Base-by-base conservation (phyloP, 2,329 filamentous ascomycete species). In the Tolypocladium endophyticum region DNA sequence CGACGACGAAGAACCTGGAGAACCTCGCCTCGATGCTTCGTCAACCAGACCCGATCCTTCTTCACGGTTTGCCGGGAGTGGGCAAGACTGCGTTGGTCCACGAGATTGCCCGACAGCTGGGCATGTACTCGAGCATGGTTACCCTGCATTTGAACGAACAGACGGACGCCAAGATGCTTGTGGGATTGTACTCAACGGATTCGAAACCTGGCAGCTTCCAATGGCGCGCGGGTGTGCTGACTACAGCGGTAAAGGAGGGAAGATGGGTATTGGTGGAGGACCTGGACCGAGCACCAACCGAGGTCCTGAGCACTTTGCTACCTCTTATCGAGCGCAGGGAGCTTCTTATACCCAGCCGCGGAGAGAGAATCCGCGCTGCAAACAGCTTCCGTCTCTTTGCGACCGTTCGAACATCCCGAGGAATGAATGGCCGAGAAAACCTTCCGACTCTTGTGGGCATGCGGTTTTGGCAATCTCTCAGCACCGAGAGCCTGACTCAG, bases 221-320 rank as follows among this genome's bases (percentile, higher is more conserved):
- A 57, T 99, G 94, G 94, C 86, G 90, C 61, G 85, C 94, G 3
- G 94, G 94, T 74, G 90, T 97, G 25, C 78, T 99, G 66, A 97
- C 94, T 0, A 96, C 91, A 36, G 95, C 95, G 41, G 92, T 97
- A 3, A 87, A 84, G 69, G 93, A 99, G 77, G 95, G 94, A 20
- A 84, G 93, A 68, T 99, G 94, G 95, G 89, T 99, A 8, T 80
- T 99, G 64, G 95, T 99, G 61, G 95, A 99, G 73, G 95, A 99
- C 72, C 81, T 99, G 47, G 92, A 99, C 71, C 87, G 93, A 63
- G 94, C 94, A 14, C 94, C 95, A 5, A 93, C 90, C 64, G 94
- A 99, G 73, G 90, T 99, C 55, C 86, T 99, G 72, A 96, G 93
- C 71, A 92, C 92, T 18, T 82, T 99, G 35, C 79, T 99, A 33